phyloP scores from a whole-genome alignment of 2,329 filamentous ascomycete genomes.

The Chlorencoelia australis region DNA sequence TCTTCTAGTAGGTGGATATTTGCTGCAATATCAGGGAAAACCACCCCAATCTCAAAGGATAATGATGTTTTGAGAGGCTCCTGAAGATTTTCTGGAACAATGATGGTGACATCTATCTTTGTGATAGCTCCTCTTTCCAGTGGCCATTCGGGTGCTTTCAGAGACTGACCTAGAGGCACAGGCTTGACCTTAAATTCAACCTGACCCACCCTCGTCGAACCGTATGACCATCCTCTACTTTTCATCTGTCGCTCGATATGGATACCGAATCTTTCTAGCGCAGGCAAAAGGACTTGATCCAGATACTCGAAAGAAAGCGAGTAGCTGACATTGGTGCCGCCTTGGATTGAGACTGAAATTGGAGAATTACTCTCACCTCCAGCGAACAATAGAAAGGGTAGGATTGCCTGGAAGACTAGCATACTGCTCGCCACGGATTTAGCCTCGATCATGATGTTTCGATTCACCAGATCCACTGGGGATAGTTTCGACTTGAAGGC shows the following conservation, averaged over 20 bases:
- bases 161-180: constrained; percentile 28
- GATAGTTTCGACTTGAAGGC: constrained; percentile 26
- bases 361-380: constrained; percentile 34
- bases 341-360: constrained; percentile 41
- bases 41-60: constrained; percentile 29
- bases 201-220: constrained; percentile 18
- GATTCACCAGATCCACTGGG: constrained; percentile 21
- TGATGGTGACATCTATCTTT: constrained; percentile 40
- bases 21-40: constrained; percentile 36
- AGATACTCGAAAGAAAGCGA: constrained; percentile 52
- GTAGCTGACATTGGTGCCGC: constrained; percentile 49
- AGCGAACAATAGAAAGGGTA: constrained; percentile 49
- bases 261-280: constrained; percentile 43
- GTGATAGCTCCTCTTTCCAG: constrained; percentile 29
- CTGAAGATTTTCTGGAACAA: constrained; percentile 38
- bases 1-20: constrained; percentile 40
- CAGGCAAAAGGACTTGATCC: constrained; percentile 49
- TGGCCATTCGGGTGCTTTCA: constrained; percentile 29
- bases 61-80: constrained; percentile 33
- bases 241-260: constrained; percentile 35
- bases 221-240: constrained; percentile 38
- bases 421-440: constrained; percentile 44
- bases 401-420: constrained; percentile 49
- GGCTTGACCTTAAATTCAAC: constrained; percentile 38
- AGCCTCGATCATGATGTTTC: constrained; percentile 40